Percentiles rank a stretch among this genome's conserved stretches.
These are phyloP conservation scores for Yueomyces sp. DNA, from an alignment of 805 yeast genomes.

Conservation along the genomic window DNA sequence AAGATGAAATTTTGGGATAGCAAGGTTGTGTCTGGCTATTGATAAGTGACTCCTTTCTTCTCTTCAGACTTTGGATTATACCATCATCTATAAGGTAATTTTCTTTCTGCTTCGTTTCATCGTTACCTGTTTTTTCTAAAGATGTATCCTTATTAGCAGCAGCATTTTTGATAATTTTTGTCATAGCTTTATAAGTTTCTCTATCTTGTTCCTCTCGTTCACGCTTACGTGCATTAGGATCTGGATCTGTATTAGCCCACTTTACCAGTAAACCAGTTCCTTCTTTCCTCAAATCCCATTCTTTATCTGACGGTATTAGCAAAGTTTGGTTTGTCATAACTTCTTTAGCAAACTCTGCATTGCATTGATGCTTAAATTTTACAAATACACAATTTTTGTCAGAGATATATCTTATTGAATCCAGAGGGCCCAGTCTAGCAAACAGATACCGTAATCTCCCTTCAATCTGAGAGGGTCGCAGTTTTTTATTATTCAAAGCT, in stretches of 20 bases:
- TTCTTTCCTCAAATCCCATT: slow-evolving; percentile 45
- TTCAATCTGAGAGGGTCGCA: slow-evolving; percentile 28
- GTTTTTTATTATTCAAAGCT: slow-evolving; percentile 26
- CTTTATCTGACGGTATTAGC: slow-evolving; percentile 26
- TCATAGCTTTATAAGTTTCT: slow-evolving; percentile 13
- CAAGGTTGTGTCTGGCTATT: too few species aligned
- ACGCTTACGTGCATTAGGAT: slow-evolving; percentile 32
- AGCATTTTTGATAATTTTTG: neutral
- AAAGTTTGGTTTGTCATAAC: slow-evolving; percentile 81
- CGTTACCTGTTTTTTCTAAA: too few species aligned
- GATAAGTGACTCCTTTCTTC: too few species aligned
- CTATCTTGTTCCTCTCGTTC: slow-evolving; percentile 17
- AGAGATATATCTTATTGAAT: slow-evolving; percentile 46
- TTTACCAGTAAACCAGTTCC: slow-evolving; percentile 32
- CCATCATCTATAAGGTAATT: too few species aligned
- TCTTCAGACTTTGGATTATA: too few species aligned
- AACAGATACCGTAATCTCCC: slow-evolving; percentile 33
- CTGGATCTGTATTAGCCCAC: slow-evolving; percentile 89
- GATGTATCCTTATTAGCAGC: neutral
- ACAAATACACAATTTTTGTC: slow-evolving; percentile 67
- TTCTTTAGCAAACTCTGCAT: slow-evolving; percentile 91
- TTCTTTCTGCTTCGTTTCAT: too few species aligned
- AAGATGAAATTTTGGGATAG: too few species aligned
- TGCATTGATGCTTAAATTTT: slow-evolving; percentile 49
- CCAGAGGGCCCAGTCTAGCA: slow-evolving; percentile 65